phyloP scores from a whole-genome alignment of 257 asterid genomes.

The Solanum dulcamara region DNA sequence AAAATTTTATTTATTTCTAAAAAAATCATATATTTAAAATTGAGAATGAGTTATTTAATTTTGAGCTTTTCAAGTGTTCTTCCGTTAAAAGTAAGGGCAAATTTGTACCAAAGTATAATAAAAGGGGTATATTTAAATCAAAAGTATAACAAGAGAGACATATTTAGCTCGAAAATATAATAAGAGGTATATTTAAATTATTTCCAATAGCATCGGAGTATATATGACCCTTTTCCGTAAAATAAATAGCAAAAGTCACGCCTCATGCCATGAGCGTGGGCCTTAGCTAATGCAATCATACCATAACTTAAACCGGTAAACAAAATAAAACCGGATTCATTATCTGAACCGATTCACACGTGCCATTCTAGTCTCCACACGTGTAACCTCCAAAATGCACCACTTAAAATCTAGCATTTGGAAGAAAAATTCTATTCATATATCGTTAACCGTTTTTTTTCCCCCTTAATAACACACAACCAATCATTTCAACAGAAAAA shows the following conservation, averaged over 20 bases:
- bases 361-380: not conserved
- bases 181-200: too few species aligned
- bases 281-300: not conserved
- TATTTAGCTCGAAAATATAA: too few species aligned
- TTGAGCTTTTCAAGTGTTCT: too few species aligned
- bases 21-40: too few species aligned
- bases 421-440: not conserved
- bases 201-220: too few species aligned
- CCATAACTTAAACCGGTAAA: not conserved
- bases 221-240: too few species aligned
- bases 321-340: not conserved
- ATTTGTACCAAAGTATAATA: too few species aligned
- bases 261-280: not conserved
- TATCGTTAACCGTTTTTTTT: not conserved
- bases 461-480: not conserved
- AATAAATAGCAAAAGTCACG: not conserved
- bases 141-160: too few species aligned
- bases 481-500: not conserved
- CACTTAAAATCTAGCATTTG: not conserved
- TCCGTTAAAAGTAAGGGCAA: too few species aligned
- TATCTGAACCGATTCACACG: not conserved
- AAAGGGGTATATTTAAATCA: too few species aligned
- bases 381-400: not conserved
- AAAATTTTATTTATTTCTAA: too few species aligned
- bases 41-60: too few species aligned